Evolutionary conservation across 202 grass and related monocot species (phyloP), one percentile per base, ranked within the genome.

Genomic region (Hordeum pubiflorum): DNA sequence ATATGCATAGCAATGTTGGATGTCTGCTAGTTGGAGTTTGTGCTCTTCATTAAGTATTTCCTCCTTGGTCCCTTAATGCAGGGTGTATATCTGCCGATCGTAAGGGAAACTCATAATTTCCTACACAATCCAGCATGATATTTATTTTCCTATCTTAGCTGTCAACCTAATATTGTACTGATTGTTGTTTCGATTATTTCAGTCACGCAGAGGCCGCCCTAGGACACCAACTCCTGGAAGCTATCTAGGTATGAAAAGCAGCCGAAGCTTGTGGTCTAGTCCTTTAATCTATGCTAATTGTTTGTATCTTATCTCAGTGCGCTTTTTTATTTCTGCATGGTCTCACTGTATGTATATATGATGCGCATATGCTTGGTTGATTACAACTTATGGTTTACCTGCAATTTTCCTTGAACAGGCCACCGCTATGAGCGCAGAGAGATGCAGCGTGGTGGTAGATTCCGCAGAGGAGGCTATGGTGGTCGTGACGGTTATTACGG

Each of bases 151-250:
- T 85, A 12, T 62, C 11, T 2, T 64, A 70, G 24, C 8, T 79
- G 77, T 24, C 58, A 36, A 31, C 46, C 18, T 58, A 12, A 39
- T 61, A 34, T 20, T 9, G 2, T 10, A 58, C 20, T 58, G 52
- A 68, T 36, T 79, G 32, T 12, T 81, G 18, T 33, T 84, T 29
- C 9, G 65, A 34, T 87, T 81, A 36, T 82, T 85, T 85, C 89
- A 91, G 86, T 94, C 91, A 6, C 89, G 89, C 46, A 76, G 91
- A 62, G 91, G 86, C 74, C 81, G 91, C 11, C 86, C 91, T 39
- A 85, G 86, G 69, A 91, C 88, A 56, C 89, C 89, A 38, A 88
- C 88, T 83, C 89, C 89, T 85, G 91, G 89, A 80, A 94, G 82
- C 58, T 87, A 91, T 59, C 89, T 89, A 73, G 89, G 84, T 78